These are phyloP conservation scores for Colletotrichum truncatum DNA, from an alignment of 2,329 filamentous ascomycete species.

Conservation along the genomic window DNA sequence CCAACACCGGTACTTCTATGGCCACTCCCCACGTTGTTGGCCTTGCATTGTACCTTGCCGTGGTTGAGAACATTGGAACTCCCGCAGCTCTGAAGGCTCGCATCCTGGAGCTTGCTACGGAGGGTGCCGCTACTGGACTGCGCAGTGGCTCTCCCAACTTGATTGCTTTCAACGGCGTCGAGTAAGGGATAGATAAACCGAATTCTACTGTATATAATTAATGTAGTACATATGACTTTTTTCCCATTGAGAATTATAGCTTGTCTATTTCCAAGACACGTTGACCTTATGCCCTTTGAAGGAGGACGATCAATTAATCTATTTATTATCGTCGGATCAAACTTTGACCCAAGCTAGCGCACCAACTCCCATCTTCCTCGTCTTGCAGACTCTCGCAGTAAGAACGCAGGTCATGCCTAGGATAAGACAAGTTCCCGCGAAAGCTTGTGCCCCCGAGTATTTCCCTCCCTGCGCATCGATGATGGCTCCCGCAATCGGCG, in stretches of 20 bases:
- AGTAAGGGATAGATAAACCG: not conserved
- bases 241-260: no score
- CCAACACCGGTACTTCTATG: conserved; percentile 51
- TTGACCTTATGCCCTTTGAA: no score
- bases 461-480: conserved; percentile 35
- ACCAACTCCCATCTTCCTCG: conserved; percentile 14
- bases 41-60: conserved; percentile 38
- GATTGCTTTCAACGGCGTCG: conserved; percentile 63
- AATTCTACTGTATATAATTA: not conserved
- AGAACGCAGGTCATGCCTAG: conserved; percentile 28
- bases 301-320: no score
- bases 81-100: conserved; percentile 57
- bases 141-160: conserved; percentile 57
- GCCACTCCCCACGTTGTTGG: conserved; percentile 33
- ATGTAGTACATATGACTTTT: no score
- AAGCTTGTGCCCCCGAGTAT: conserved; percentile 35
- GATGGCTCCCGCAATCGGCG: conserved; percentile 45
- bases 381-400: conserved; percentile 26
- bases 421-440: conserved; percentile 30
- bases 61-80: conserved; percentile 42
- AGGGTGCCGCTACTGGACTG: conserved; percentile 49
- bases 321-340: not conserved
- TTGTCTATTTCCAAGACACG: no score
- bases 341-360: conserved; percentile 11
- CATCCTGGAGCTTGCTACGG: conserved; percentile 53